A percentile compares a stretch with the other conserved stretches of the same genome.
phyloP scores from a whole-genome alignment of 768 basidiomycete species.

The Trametes sanguinea region DNA sequence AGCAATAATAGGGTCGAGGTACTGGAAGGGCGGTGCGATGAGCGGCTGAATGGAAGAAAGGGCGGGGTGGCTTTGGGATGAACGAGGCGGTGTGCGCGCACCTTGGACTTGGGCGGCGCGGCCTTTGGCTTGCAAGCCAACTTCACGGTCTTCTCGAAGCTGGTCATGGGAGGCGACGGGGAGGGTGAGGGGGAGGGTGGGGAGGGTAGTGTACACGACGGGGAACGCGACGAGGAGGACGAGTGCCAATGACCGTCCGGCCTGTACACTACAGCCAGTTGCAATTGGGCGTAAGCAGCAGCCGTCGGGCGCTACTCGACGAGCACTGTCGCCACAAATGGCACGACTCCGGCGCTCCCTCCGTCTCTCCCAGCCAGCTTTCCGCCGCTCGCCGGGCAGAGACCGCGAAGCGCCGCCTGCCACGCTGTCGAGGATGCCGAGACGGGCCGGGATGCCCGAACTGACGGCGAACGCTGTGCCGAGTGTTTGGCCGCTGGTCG shows the following conservation, averaged over 20 bases:
- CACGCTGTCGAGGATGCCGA: neutral
- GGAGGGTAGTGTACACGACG: conserved; percentile 17
- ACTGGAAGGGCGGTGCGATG: conserved; percentile 48
- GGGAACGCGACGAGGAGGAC: conserved; percentile 3
- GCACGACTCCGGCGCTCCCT: neutral
- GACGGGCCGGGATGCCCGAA: neutral
- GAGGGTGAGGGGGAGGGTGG: neutral
- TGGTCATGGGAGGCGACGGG: conserved; percentile 37
- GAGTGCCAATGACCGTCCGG: neutral
- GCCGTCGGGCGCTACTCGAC: neutral
- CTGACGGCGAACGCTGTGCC: neutral
- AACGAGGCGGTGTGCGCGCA: conserved; percentile 34
- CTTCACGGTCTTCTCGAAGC: conserved; percentile 91
- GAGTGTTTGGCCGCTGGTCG: neutral
- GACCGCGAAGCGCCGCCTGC: neutral
- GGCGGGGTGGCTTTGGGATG: neutral
- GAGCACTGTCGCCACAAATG: conserved; percentile 2
- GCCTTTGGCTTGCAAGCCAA: conserved; percentile 97
- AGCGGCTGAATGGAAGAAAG: neutral
- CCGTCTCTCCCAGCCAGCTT: neutral
- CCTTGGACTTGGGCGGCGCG: conserved; percentile 94
- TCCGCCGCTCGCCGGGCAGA: conserved; percentile 1
- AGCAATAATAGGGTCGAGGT: conserved; percentile 93
- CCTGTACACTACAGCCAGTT: too few relatives aligned
- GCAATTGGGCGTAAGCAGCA: neutral